Percentiles rank a stretch among this genome's conserved stretches.
These are phyloP conservation scores for Rhododendron kiyosumense DNA, from an alignment of 148 eudicot genomes.

Conservation along the genomic window DNA sequence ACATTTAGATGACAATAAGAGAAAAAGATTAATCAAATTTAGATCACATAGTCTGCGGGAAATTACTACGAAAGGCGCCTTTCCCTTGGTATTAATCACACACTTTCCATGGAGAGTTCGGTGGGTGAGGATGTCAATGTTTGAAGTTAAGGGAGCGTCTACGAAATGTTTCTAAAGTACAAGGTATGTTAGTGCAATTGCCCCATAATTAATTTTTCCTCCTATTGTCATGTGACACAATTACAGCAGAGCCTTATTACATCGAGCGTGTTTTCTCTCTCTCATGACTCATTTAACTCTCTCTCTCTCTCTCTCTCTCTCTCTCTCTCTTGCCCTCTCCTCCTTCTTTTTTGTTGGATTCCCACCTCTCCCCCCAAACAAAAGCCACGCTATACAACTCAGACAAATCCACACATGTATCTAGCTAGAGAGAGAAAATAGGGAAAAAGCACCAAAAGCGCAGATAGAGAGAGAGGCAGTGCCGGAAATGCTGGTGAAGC, in stretches of 20 bases:
- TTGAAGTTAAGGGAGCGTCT: background rate
- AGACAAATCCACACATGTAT: background rate
- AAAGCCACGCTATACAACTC: background rate
- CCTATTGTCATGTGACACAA: background rate
- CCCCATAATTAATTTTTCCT: background rate
- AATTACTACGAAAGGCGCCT: background rate
- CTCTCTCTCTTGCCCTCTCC: background rate
- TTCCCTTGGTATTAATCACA: background rate
- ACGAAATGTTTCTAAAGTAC: background rate
- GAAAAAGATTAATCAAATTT: no score
- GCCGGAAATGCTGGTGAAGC: slow-evolving; percentile 24
- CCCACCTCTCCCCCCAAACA: background rate
- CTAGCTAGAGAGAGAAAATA: background rate
- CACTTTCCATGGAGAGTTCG: background rate
- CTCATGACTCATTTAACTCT: background rate
- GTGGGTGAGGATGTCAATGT: background rate
- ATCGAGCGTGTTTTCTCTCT: background rate
- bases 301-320: background rate
- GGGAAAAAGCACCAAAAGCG: background rate
- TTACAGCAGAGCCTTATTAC: background rate
- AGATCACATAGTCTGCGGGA: background rate
- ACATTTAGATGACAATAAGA: no score
- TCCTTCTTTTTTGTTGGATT: background rate
- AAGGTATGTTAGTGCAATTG: background rate
- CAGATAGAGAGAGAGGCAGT: background rate